Evolutionary conservation across 768 basidiomycete genomes (phyloP), one percentile per base, ranked within the genome.

Genomic region (Auricularia cornea): DNA sequence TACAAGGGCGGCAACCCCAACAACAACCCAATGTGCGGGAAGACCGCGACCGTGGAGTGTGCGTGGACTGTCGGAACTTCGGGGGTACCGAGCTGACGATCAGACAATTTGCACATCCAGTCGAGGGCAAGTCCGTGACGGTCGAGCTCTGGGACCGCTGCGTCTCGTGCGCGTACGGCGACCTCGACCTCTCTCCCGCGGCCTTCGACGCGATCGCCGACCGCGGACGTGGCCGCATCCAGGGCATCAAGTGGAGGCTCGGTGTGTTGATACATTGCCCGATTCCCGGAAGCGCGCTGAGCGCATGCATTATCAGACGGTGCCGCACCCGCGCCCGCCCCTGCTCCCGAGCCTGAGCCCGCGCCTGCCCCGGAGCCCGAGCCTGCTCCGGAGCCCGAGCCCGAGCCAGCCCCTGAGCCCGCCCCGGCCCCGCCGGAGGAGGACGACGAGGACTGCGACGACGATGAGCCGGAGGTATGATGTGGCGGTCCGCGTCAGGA

Each of bases 21-120:
- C 73, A 69, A 66, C 62, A 92, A 94, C 76, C 89, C 91, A 35
- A 72, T 93, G 61, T 93, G 92, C 71, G 75, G 75, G 67, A 79
- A 74, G 68, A 66, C 74, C 61, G 74, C 88, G 61, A 68, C 26
- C 0, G 74, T 75, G 5, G 64, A 26, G 33, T 16, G 52, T 38
- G 35, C 35, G 35, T 38, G 2, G 16, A 10, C 10, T 14, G 16
- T 38, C 35, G 35, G 10, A 38, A 38, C 35, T 38, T 38, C 35
- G 10, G 35, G 10, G 35, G 35, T 38, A 10, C 35, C 35, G 35
- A 14, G 35, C 35, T 38, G 16, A 38, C n/a, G n/a, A 38, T 38
- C 16, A 38, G 16, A 38, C 16, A 38, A 38, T 38, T 38, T 38
- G n/a, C n/a, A n/a, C n/a, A n/a, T 38, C 10, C 16, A 38, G 35